These are phyloP conservation scores for Coemansia sp. DNA, from an alignment of 192 early-diverging fungal species.

Conservation along the genomic window DNA sequence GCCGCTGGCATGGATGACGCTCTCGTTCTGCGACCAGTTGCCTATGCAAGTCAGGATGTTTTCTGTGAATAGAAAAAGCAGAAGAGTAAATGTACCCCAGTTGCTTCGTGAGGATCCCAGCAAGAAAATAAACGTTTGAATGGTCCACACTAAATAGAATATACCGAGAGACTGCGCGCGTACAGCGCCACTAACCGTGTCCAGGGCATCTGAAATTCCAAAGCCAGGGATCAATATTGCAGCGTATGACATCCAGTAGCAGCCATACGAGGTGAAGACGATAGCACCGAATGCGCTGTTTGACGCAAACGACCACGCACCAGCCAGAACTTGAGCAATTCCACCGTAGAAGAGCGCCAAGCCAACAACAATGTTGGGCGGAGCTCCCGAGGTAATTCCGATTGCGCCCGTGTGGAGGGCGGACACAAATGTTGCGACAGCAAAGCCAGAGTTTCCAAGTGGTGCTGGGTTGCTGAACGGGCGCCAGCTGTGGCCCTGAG, in stretches of 20 bases:
- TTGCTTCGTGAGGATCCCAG: constrained; percentile 52
- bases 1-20: constrained; percentile 41
- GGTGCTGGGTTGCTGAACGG: constrained; percentile 44
- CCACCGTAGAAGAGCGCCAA: constrained; percentile 48
- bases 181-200: constrained; percentile 30
- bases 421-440: constrained; percentile 35
- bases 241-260: constrained; percentile 60
- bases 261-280: constrained; percentile 47
- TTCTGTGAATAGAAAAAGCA: constrained; percentile 51
- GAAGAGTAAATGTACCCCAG: constrained; percentile 45
- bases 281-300: constrained; percentile 39
- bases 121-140: constrained; percentile 58
- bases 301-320: constrained; percentile 39
- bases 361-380: constrained; percentile 37
- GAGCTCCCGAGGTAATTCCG: constrained; percentile 30
- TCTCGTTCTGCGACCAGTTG: constrained; percentile 45
- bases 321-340: constrained; percentile 33
- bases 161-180: constrained; percentile 53
- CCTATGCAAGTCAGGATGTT: constrained; percentile 50
- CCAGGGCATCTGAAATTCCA: constrained; percentile 47
- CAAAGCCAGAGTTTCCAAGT: constrained; percentile 47
- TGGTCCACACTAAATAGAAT: constrained; percentile 54
- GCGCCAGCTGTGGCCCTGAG: constrained; percentile 21
- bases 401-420: constrained; percentile 40
- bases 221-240: constrained; percentile 55